Evolutionary conservation across 352 stramenopile species (phyloP).

Genomic region (Phytophthora hybrid): DNA sequence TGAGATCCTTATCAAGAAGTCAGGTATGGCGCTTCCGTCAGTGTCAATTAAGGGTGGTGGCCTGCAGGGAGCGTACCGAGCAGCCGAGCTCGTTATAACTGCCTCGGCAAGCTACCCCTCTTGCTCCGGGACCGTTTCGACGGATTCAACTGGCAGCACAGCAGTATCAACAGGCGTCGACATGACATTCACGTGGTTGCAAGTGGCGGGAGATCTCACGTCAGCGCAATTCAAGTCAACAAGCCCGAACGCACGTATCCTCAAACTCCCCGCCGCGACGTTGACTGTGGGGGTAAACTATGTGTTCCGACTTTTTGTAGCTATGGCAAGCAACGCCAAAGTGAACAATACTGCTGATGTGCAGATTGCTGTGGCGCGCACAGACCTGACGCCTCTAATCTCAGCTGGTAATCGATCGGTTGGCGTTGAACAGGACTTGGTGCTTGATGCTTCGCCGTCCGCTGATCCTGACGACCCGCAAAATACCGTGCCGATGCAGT

Average conservation of each 20-base stretch:
- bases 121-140: conserved; percentile 36
- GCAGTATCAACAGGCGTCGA: conserved; percentile 35
- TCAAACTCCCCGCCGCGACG: conserved; percentile 57
- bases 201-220: conserved; percentile 56
- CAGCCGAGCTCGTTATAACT: conserved; percentile 52
- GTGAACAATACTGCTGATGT: conserved; percentile 65
- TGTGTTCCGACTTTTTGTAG: conserved; percentile 64
- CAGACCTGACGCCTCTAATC: conserved; percentile 49
- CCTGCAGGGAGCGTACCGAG: conserved; percentile 47
- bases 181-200: conserved; percentile 66
- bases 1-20: conserved; percentile 54
- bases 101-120: conserved; percentile 56
- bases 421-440: conserved; percentile 59
- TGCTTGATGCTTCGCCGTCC: conserved; percentile 60
- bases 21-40: conserved; percentile 56
- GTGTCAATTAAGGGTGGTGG: conserved; percentile 62
- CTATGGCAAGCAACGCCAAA: conserved; percentile 52
- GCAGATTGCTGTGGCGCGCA: conserved; percentile 50
- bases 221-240: conserved; percentile 55
- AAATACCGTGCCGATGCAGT: conserved; percentile 51
- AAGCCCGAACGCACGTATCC: conserved; percentile 59
- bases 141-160: conserved; percentile 23
- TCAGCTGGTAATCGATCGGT: conserved; percentile 58
- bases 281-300: conserved; percentile 66
- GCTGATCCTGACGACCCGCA: conserved; percentile 54